Evolutionary conservation across 2,329 filamentous ascomycete species (phyloP), one percentile per base, ranked within the genome.

Genomic region (Pestalotiopsis sp.): DNA sequence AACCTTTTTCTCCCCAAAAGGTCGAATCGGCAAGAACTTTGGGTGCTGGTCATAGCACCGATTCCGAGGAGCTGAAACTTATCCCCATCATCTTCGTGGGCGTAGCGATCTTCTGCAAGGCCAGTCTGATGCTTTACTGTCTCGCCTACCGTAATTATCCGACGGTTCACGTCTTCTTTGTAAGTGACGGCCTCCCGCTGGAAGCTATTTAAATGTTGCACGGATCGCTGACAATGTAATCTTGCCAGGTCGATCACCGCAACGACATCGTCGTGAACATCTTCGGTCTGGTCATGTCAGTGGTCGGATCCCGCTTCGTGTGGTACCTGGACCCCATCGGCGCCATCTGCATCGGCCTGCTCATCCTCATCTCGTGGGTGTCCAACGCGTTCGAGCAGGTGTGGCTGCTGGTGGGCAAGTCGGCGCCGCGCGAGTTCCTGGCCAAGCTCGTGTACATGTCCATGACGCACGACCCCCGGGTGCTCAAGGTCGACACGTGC

Each of bases 321-420:
- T 90, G 89, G 89, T 90, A 85, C 70, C 79, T 89, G n/a, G 89
- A 90, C 70, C 87, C 88, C 0, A 80, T 89, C 41, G 88, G 88
- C 56, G 88, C 88, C 73, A 87, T 90, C 52, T 78, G 86, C 66
- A 89, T 91, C 67, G 89, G 87, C 5, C 77, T 90, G 39, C 82
- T 90, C 71, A 89, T 90, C 72, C 83, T 90, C 69, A 85, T 86
- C 74, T 90, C 88, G 23, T 90, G 88, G 88, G 83, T 85, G 12
- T 78, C 84, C 66, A 90, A 90, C 62, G 88, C 88, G 4, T 87
- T 87, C 68, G 88, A 90, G 71, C 87, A 91, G 70, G 86, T 90
- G 14, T 88, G 86, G 82, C 82, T 90, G 27, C 82, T 90, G 4
- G 88, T 90, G 1, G 88, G 89, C 67, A 89, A 89, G 71, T 83